phyloP scores from a whole-genome alignment of 768 basidiomycete species.

The Boletales sp. region DNA sequence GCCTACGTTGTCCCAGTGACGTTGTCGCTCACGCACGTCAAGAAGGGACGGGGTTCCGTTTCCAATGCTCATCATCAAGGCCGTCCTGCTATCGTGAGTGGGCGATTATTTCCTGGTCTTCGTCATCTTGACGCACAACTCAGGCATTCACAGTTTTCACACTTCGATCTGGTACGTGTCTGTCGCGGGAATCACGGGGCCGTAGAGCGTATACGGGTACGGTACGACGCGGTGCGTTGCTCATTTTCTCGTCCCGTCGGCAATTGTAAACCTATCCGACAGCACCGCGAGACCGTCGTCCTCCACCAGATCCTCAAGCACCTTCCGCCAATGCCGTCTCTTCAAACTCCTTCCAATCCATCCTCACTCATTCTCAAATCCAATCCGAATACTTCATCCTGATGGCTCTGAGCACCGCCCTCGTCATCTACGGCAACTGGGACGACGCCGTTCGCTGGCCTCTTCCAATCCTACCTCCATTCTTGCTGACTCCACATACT shows the following conservation, averaged over 20 bases:
- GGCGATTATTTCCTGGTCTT: background rate
- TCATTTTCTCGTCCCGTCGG: no score
- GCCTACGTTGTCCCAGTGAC: constrained; percentile 58
- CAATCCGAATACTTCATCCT: constrained; percentile 65
- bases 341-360: constrained; percentile 52
- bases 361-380: constrained; percentile 18
- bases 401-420: constrained; percentile 55
- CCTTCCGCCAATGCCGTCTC: constrained; percentile 72
- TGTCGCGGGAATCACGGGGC: constrained; percentile 56
- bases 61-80: constrained; percentile 68
- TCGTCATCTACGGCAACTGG: constrained; percentile 71
- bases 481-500: constrained; percentile 53
- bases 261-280: no score
- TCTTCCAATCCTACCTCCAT: constrained; percentile 59
- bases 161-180: constrained; percentile 77
- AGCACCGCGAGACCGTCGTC: constrained; percentile 66
- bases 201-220: constrained; percentile 52
- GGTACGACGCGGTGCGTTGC: constrained; percentile 60
- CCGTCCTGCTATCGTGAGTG: constrained; percentile 70
- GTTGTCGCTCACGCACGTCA: constrained; percentile 55
- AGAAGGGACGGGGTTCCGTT: constrained; percentile 52
- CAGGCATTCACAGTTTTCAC: constrained; percentile 72
- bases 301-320: constrained; percentile 54
- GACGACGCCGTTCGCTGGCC: constrained; percentile 48
- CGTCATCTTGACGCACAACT: background rate